phyloP scores from a whole-genome alignment of 2,329 filamentous ascomycete species.

The Aureobasidium sp. region DNA sequence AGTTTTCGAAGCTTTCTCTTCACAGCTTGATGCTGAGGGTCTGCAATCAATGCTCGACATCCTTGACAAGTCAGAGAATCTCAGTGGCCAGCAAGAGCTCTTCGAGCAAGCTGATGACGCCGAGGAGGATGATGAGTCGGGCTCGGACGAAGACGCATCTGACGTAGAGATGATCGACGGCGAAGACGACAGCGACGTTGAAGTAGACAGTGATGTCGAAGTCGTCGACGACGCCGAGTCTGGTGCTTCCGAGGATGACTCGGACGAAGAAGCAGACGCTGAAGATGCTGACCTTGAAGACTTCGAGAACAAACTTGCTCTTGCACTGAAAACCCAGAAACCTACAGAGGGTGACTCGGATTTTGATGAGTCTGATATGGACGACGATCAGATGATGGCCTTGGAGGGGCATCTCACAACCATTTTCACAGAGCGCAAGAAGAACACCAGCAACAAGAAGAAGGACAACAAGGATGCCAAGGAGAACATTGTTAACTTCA shows the following conservation, averaged over 20 bases:
- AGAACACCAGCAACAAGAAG: constrained; percentile 58
- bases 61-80: constrained; percentile 68
- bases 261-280: constrained; percentile 24
- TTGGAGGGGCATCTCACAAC: constrained; percentile 75
- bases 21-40: constrained; percentile 63
- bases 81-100: constrained; percentile 74
- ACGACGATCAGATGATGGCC: constrained; percentile 90
- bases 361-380: constrained; percentile 67
- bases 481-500: constrained; percentile 86
- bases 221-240: constrained; percentile 20
- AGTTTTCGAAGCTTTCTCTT: constrained; percentile 75
- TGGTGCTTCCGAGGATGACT: constrained; percentile 12
- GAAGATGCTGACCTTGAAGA: constrained; percentile 46
- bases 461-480: constrained; percentile 82
- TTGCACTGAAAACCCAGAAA: constrained; percentile 59
- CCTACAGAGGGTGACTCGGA: constrained; percentile 52
- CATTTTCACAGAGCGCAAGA: constrained; percentile 72
- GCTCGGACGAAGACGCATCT: constrained; percentile 26
- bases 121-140: constrained; percentile 33
- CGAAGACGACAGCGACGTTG: constrained; percentile 19
- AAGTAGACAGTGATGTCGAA: constrained; percentile 20
- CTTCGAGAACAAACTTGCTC: constrained; percentile 68
- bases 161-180: constrained; percentile 27
- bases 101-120: constrained; percentile 56
- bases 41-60: constrained; percentile 61